These are phyloP conservation scores for Nothopassalora personata DNA, from an alignment of 2,329 filamentous ascomycete genomes.

Conservation along the genomic window DNA sequence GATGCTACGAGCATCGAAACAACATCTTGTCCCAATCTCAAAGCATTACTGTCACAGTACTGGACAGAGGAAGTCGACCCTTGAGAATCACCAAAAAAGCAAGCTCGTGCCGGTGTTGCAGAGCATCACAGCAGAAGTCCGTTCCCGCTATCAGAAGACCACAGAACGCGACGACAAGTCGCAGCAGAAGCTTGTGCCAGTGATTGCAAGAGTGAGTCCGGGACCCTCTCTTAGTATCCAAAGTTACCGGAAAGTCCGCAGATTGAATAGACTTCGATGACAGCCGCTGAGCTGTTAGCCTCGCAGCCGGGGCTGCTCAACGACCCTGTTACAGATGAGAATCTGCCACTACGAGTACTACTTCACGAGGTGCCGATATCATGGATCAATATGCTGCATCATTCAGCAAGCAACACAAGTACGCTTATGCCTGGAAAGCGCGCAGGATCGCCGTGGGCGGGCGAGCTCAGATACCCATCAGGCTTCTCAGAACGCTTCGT, in stretches of 20 bases:
- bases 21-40: neutral
- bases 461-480: slow-evolving; percentile 5
- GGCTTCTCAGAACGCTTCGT: slow-evolving; percentile 7
- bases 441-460: neutral
- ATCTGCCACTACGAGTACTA: neutral
- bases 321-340: neutral
- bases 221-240: neutral
- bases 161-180: neutral
- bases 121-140: neutral
- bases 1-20: neutral
- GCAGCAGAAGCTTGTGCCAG: neutral
- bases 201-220: neutral
- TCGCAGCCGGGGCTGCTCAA: neutral
- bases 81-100: neutral
- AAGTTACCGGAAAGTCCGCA: neutral
- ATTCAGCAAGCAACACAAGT: slow-evolving; percentile 2
- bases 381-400: slow-evolving; percentile 8
- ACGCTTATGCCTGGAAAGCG: neutral
- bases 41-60: neutral
- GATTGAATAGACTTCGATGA: neutral
- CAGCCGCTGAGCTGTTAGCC: neutral
- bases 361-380: neutral
- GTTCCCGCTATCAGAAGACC: neutral
- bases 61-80: neutral
- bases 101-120: neutral